A percentile compares a stretch with the other conserved stretches of the same genome.
Conservation (phyloP, 345 rosid genomes). For the Luvunga scandens region DNA sequence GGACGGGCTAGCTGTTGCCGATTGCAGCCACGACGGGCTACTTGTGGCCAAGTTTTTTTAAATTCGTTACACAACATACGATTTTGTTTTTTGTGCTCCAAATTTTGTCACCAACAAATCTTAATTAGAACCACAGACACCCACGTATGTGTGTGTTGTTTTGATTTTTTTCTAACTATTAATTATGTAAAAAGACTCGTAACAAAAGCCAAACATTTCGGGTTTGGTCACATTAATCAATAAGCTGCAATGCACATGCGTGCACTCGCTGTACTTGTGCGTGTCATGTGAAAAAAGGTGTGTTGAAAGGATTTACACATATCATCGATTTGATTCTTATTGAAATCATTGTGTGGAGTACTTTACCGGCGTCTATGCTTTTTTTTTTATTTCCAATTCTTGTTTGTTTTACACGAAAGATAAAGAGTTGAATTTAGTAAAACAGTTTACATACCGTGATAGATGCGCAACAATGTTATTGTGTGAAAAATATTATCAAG, state of each 20-base stretch:
- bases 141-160: neutral
- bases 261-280: neutral
- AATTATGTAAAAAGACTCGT: neutral
- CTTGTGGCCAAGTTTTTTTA: neutral
- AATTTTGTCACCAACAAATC: neutral
- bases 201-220: neutral
- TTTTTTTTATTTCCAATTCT: no score
- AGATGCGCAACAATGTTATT: no score
- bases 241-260: conserved; percentile 6
- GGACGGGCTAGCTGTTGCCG: neutral
- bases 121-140: neutral
- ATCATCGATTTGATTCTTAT: neutral
- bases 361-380: neutral
- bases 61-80: neutral
- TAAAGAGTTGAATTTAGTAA: no score
- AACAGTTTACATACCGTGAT: no score
- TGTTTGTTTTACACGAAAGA: no score
- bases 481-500: neutral
- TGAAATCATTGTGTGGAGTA: neutral
- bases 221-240: neutral
- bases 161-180: neutral
- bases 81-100: neutral
- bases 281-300: neutral
- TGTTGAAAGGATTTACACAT: neutral
- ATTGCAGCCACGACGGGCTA: neutral